Evolutionary conservation across 345 rosid genomes (phyloP), one percentile per base, ranked within the genome.

Genomic region (Hypericum androsaemum): DNA sequence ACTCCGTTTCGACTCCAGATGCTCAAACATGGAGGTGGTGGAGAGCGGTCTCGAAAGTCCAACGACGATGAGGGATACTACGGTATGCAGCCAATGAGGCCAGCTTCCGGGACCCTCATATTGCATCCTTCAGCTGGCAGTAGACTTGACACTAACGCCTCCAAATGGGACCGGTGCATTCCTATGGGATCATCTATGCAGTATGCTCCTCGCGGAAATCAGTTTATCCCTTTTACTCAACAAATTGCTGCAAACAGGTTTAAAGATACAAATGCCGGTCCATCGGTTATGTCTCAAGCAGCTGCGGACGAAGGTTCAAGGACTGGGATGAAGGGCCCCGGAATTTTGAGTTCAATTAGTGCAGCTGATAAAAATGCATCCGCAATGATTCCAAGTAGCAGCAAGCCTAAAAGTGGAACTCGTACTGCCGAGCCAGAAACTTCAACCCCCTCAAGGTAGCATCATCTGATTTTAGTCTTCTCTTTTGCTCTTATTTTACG

Each of bases 271-370:
- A 82, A 60, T 69, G 68, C 69, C 7, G 67, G 75, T 47, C 62
- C 82, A 16, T 82, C 89, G 32, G 41, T 78, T 43, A 71, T 83
- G 41, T 63, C 83, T 42, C 94, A 81, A 38, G 65, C 86, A 50
- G 96, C 95, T 72, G 98, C 97, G 44, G 98, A 92, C 71, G 98
- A 92, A 83, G 98, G 98, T 49, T 88, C 98, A n/a, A 78, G 98
- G 66, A 92, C 96, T 35, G 98, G 97, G 57, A 81, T 78, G 60
- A 88, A 81, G 71, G 88, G 94, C 36, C 74, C 94, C 7, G 65
- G 78, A 49, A 66, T 80, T 71, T 71, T 74, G 62, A 87, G 71
- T 63, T 71, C 86, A 40, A 65, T 70, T 32, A 66, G 61, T 68
- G 66, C 73, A 28, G 64, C 77, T 7, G 88, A 79, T 51, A 79